These are phyloP conservation scores for Calonectria henricotiae DNA, from an alignment of 2,329 filamentous ascomycete species.

Conservation along the genomic window DNA sequence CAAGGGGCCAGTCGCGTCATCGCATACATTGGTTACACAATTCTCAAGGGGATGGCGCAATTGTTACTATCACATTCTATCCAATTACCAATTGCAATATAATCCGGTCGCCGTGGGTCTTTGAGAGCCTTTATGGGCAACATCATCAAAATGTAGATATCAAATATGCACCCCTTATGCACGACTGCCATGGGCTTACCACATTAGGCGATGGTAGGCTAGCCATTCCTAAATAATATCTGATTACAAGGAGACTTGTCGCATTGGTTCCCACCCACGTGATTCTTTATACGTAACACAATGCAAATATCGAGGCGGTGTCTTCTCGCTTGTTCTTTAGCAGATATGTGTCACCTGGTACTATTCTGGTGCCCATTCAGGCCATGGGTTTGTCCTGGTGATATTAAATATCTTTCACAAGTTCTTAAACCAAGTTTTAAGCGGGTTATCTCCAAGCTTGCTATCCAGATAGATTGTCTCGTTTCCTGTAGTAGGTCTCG, in stretches of 20 bases:
- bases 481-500: too few species aligned
- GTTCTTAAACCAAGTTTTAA: too few species aligned
- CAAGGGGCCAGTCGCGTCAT: constrained; percentile 20
- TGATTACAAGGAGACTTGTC: neutral
- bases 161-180: neutral
- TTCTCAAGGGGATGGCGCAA: constrained; percentile 6
- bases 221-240: neutral
- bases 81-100: neutral
- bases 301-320: neutral
- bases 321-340: too few species aligned
- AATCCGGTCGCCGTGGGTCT: neutral
- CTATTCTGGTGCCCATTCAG: too few species aligned
- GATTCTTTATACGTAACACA: neutral
- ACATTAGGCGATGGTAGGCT: too few species aligned
- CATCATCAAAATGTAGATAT: neutral
- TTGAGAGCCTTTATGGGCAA: neutral
- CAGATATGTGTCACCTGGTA: too few species aligned
- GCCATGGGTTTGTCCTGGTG: too few species aligned
- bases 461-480: too few species aligned
- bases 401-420: too few species aligned
- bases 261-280: neutral
- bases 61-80: neutral
- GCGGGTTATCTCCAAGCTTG: too few species aligned
- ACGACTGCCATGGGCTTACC: neutral
- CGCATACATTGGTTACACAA: constrained; percentile 12